Conservation (phyloP, 139 green algal species). For the Picochlorum sp. region DNA sequence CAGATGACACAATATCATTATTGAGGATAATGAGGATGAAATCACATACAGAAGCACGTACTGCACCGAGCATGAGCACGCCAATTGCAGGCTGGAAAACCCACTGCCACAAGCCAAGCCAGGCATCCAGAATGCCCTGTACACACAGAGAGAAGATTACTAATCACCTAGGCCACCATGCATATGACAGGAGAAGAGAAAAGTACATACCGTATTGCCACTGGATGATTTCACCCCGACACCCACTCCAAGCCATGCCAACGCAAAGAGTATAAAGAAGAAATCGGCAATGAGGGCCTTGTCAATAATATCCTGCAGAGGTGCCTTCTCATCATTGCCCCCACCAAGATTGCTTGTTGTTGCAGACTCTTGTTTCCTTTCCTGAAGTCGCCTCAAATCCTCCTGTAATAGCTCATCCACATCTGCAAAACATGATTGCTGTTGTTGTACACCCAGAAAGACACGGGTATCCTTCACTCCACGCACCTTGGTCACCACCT, state of each 20-base stretch:
- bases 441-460: no score
- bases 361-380: background rate
- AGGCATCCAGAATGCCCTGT: slow-evolving; percentile 40
- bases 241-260: slow-evolving; percentile 59
- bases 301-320: slow-evolving; percentile 38
- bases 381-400: slow-evolving; percentile 38
- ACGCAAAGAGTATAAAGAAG: slow-evolving; percentile 66
- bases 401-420: slow-evolving; percentile 45
- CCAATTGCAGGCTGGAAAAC: slow-evolving; percentile 80
- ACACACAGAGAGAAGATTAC: slow-evolving; percentile 4
- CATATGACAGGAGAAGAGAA: no score
- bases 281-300: slow-evolving; percentile 82
- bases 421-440: slow-evolving; percentile 17
- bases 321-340: background rate
- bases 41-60: slow-evolving; percentile 15
- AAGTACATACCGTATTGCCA: slow-evolving; percentile 24
- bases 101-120: slow-evolving; percentile 66
- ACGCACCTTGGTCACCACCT: background rate
- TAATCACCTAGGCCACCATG: background rate
- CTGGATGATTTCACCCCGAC: slow-evolving; percentile 34
- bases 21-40: no score
- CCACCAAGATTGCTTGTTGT: background rate
- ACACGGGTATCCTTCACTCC: no score
- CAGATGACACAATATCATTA: background rate
- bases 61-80: slow-evolving; percentile 72